Percentiles rank a stretch among this genome's conserved stretches.
Evolutionary conservation across 345 rosid species (phyloP).

Genomic region (Psidium friedrichsthalianum): DNA sequence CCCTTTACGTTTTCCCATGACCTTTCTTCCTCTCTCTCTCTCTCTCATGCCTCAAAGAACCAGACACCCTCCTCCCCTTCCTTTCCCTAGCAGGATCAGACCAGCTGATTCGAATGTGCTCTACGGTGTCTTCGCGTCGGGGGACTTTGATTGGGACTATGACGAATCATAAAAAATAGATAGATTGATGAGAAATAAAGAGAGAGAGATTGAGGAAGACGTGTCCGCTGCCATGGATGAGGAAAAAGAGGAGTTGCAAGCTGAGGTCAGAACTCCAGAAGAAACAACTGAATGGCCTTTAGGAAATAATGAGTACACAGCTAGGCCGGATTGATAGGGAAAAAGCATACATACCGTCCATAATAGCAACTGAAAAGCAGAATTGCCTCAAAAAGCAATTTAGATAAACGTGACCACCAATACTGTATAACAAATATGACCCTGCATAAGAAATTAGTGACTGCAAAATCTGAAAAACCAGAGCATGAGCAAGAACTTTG

Average conservation of each 20-base stretch:
- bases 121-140: slow-evolving; percentile 48
- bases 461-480: too few species aligned
- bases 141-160: slow-evolving; percentile 31
- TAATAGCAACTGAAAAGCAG: too few species aligned
- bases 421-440: too few species aligned
- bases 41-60: too few species aligned
- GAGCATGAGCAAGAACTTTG: too few species aligned
- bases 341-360: background rate
- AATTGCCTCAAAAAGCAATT: too few species aligned
- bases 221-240: slow-evolving; percentile 7
- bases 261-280: slow-evolving; percentile 32
- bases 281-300: slow-evolving; percentile 45
- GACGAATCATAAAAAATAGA: slow-evolving; percentile 27
- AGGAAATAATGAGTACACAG: slow-evolving; percentile 27
- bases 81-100: too few species aligned
- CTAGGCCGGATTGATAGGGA: slow-evolving; percentile 42
- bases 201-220: slow-evolving; percentile 17
- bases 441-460: too few species aligned
- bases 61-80: too few species aligned
- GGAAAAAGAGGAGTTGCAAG: slow-evolving; percentile 61
- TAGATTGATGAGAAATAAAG: slow-evolving; percentile 49
- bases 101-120: slow-evolving; percentile 13
- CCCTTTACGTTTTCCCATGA: too few species aligned
- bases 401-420: too few species aligned
- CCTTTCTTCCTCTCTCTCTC: too few species aligned